phyloP scores from a whole-genome alignment of 2,329 filamentous ascomycete species.

The Trichoderma afroharzianum region DNA sequence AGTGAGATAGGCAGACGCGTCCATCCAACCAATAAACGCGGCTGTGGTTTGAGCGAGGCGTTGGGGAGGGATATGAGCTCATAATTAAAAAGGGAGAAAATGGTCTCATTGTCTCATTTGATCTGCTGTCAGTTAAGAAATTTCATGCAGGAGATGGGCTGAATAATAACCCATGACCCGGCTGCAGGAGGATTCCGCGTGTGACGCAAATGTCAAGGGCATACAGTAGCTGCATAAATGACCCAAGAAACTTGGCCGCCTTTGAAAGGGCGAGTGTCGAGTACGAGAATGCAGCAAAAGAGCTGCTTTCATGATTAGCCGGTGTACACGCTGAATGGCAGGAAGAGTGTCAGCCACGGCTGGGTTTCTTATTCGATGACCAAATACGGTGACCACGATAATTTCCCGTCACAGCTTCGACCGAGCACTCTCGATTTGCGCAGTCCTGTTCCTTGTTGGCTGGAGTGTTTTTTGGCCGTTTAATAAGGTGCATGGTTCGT shows the following conservation, averaged over 20 bases:
- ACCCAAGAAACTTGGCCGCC: neutral
- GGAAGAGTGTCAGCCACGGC: neutral
- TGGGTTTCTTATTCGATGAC: neutral
- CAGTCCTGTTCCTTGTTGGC: neutral
- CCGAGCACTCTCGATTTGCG: neutral
- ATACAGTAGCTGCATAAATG: neutral
- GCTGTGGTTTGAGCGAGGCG: neutral
- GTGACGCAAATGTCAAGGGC: neutral
- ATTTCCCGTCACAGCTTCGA: neutral
- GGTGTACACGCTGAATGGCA: neutral
- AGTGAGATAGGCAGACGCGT: neutral
- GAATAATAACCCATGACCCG: neutral
- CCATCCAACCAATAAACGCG: neutral
- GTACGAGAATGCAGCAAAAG: neutral
- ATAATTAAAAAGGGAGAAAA: conserved; percentile 4
- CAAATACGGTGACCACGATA: neutral
- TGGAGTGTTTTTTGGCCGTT: neutral
- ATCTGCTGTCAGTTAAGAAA: neutral
- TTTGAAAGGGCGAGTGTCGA: neutral
- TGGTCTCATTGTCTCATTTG: conserved; percentile 2
- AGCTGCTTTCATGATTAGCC: neutral
- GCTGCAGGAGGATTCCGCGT: neutral
- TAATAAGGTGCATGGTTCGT: neutral
- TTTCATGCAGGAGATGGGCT: neutral
- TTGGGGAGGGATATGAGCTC: neutral